Evolutionary conservation across 257 asterid species (phyloP).

Genomic region (Fraxinus quadrangulata): DNA sequence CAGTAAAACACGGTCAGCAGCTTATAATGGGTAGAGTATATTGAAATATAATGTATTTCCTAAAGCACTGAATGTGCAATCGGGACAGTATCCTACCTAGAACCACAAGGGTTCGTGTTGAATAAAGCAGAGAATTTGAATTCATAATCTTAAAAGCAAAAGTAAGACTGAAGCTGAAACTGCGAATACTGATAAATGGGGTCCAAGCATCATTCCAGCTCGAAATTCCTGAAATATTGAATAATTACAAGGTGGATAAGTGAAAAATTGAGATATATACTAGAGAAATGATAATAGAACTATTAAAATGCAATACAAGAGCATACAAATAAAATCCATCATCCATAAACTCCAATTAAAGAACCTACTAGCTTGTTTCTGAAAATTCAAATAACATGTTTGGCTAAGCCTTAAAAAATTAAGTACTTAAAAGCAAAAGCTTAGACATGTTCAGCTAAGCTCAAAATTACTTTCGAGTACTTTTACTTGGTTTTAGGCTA

Average conservation of each 20-base stretch:
- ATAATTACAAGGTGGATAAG: not conserved
- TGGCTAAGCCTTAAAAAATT: not conserved
- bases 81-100: no score
- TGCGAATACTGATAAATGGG: constrained; percentile 36
- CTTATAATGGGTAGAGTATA: not conserved
- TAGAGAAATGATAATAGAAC: not conserved
- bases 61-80: not conserved
- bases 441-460: not conserved
- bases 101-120: not conserved
- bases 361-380: not conserved
- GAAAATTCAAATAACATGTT: not conserved
- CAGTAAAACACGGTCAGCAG: not conserved
- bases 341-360: not conserved
- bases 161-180: constrained; percentile 42
- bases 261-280: not conserved
- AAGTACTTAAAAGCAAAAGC: not conserved
- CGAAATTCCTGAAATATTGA: constrained; percentile 57
- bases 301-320: not conserved
- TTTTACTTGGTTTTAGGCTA: not conserved
- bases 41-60: not conserved
- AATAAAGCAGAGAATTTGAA: not conserved
- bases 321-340: not conserved
- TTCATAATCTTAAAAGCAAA: constrained; percentile 44
- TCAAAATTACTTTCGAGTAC: not conserved
- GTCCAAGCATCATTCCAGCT: constrained; percentile 37